Evolutionary conservation across 768 basidiomycete species (phyloP), one percentile per base, ranked within the genome.

Genomic region (Ramaria sp.): DNA sequence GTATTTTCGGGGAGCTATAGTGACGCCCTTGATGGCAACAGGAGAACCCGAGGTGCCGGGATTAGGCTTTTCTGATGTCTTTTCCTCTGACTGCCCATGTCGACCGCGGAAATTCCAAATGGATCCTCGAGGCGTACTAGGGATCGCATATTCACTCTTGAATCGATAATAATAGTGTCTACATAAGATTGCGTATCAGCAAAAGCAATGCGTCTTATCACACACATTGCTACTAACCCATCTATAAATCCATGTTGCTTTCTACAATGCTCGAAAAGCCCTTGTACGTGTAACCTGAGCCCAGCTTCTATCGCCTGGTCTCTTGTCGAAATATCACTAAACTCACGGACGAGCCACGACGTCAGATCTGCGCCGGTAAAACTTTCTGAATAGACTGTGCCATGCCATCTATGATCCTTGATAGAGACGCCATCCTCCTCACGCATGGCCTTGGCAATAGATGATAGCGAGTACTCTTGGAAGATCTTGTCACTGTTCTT

Each of bases 301-400:
- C 90, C 95, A 80, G 83, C 86, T 59, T 92, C 88, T 17, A 79
- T 71, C 0, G 79, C 95, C 62, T 92, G 87, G 27, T 85, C 81
- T 52, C 90, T 75, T 15, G 86, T 88, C 1, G 86, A 84, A 7
- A 96, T 82, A 66, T 97, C 94, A 31, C 83, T 80, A 65, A 93
- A 97, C 68, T 93, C 88, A 33, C 88, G 80, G n/a, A 89, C 81
- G 19, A 96, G 72, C 94, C 94, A 98, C 1, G 85, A 86, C 22
- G 93, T 88, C 62, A 97, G 83, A 42, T 92, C 90, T 60, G 81
- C 84, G 1, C 94, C 94, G 10, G 84, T 90, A 67, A 98, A 97
- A 4, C 87, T 84, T 60, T 92, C 86, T 3, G 80, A 78, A 64
- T 91, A 90, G 38, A 76, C 78, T 17, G 69, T 73, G 12, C 77